Evolutionary conservation across 441 rosid species (phyloP), one percentile per base, ranked within the genome.

Genomic region (Populus hybrid): DNA sequence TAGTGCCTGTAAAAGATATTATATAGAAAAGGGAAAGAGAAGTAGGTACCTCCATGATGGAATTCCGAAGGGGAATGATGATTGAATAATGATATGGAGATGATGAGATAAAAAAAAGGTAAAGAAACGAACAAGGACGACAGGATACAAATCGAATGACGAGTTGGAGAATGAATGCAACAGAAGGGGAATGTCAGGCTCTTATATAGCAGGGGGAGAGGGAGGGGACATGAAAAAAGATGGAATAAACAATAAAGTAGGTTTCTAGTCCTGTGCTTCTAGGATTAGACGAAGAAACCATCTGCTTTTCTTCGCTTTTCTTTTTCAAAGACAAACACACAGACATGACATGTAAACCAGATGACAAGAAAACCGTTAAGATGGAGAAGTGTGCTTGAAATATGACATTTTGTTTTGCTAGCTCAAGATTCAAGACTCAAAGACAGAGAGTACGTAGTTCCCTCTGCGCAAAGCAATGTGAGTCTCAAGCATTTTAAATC

Each of bases 401-500:
- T 16, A 50, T 50, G 56, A 14, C 20, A 50, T 14, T 2, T 16
- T 50, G 56, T 14, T 14, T 1, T 50, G 56, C 56, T 50, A 50
- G 56, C 56, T 50, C 56, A 26, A 74, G 72, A 28, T 29, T 68
- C 72, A 31, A 45, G 74, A 61, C 53, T 69, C 31, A 29, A 29
- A 29, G 76, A 70, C 36, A 65, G 74, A 76, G 69, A 69, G 69
- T 16, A 40, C 31, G 31, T 3, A 29, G 68, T 78, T 77, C 75
- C 82, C 71, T 82, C 83, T 78, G 76, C 33, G 31, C 77, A 78
- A 84, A 81, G 86, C 86, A 81, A 72, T 66, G 73, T 29, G 76
- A 70, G 83, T 82, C 68, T 70, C 69, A 76, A 74, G 76, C 72
- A 79, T 74, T 78, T 67, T 40, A 77, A 81, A 82, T 86, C 76